Evolutionary conservation across 179 eudicot genomes (phyloP).

Genomic region (Heliamphora pulchella): DNA sequence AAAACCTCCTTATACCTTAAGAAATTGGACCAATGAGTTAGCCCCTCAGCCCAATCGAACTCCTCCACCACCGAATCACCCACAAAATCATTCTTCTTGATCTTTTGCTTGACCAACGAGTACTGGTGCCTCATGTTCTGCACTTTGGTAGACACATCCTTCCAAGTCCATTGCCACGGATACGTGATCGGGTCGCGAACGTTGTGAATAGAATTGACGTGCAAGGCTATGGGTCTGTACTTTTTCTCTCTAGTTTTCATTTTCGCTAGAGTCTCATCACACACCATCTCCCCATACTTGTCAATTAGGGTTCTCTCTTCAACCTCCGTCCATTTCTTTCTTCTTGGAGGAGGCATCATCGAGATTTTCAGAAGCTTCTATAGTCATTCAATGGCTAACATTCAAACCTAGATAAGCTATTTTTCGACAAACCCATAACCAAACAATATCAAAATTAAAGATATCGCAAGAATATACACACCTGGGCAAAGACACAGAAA

Average conservation of each 20-base stretch:
- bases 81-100: slow-evolving; percentile 56
- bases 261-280: slow-evolving; percentile 63
- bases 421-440: background rate
- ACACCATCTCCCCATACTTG: slow-evolving; percentile 63
- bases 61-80: slow-evolving; percentile 45
- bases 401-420: background rate
- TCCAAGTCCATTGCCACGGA: slow-evolving; percentile 97
- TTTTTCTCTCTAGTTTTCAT: slow-evolving; percentile 94
- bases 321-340: slow-evolving; percentile 91
- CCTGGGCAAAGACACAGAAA: background rate
- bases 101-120: slow-evolving; percentile 85
- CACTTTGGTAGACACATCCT: slow-evolving; percentile 88
- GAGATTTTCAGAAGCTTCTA: background rate
- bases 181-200: slow-evolving; percentile 53
- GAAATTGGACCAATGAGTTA: slow-evolving; percentile 79
- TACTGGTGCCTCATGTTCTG: slow-evolving; percentile 98
- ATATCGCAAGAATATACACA: background rate
- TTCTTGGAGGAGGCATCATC: slow-evolving; percentile 54
- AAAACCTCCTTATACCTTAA: slow-evolving; percentile 78
- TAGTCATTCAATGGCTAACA: slow-evolving; percentile 16
- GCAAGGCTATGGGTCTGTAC: slow-evolving; percentile 69
- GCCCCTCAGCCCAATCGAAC: slow-evolving; percentile 83
- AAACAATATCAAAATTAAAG: slow-evolving; percentile 3
- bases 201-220: slow-evolving; percentile 71
- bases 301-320: slow-evolving; percentile 84